phyloP scores from a whole-genome alignment of 257 asterid species.

The Orobanche coerulescens region DNA sequence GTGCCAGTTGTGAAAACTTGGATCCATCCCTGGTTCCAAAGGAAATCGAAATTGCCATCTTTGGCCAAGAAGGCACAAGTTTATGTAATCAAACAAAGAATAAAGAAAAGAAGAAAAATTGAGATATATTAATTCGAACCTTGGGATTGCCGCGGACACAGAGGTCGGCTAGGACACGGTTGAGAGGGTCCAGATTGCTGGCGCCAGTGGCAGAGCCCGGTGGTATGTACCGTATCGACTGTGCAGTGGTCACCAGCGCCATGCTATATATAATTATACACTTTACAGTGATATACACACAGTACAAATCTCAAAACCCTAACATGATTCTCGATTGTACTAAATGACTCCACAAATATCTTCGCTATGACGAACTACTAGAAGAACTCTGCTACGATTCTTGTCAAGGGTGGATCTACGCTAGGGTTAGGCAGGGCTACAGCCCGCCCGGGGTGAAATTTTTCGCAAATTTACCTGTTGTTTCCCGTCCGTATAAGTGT shows the following conservation, averaged over 20 bases:
- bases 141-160: slow-evolving; percentile 63
- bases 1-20: not conserved
- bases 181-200: slow-evolving; percentile 61
- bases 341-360: not conserved
- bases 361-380: not conserved
- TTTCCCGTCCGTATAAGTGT: no score
- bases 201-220: slow-evolving; percentile 54
- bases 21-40: not conserved
- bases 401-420: slow-evolving; percentile 3
- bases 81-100: not conserved
- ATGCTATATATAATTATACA: slow-evolving; percentile 21
- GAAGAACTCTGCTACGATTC: not conserved
- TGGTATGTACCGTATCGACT: slow-evolving; percentile 53
- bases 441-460: no score
- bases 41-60: not conserved
- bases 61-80: not conserved
- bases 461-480: no score
- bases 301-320: slow-evolving; percentile 36
- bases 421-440: no score
- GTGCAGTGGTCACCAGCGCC: slow-evolving; percentile 52
- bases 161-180: slow-evolving; percentile 59
- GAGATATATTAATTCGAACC: slow-evolving; percentile 28
- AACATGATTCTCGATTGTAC: slow-evolving; percentile 19
- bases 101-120: not conserved
- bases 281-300: not conserved